phyloP scores from a whole-genome alignment of 192 early-diverging fungal genomes.

The Gryganskiella cystojenkinii region DNA sequence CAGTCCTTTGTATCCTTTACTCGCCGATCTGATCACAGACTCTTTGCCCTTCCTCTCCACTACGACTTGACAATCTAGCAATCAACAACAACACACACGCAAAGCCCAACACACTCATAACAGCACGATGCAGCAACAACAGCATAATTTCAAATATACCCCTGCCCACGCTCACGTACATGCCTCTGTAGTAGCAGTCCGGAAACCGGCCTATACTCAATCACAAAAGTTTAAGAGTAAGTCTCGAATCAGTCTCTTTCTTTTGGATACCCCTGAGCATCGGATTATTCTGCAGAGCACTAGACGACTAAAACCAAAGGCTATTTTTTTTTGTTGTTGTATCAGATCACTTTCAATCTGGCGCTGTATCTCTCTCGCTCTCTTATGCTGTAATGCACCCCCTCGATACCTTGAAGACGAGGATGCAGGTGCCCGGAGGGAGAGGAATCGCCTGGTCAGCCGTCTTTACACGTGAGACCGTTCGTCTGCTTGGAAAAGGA shows the following conservation, averaged over 20 bases:
- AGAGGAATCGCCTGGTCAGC: slow-evolving; percentile 50
- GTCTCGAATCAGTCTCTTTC: neutral
- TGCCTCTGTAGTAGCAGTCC: slow-evolving; percentile 14
- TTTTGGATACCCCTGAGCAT: neutral
- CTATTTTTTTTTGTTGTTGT: neutral
- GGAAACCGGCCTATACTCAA: slow-evolving; percentile 36
- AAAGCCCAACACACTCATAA: slow-evolving; percentile 9
- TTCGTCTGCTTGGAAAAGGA: slow-evolving; percentile 65
- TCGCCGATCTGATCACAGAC: neutral
- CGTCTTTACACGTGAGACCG: slow-evolving; percentile 62
- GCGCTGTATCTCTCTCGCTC: slow-evolving; percentile 69
- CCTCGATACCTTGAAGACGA: slow-evolving; percentile 79
- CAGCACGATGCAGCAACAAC: slow-evolving; percentile 9
- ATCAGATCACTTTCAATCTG: slow-evolving; percentile 72
- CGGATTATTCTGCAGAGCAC: neutral
- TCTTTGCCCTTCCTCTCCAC: neutral
- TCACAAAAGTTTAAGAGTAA: slow-evolving; percentile 51
- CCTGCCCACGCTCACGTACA: neutral
- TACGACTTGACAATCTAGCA: neutral
- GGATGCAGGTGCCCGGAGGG: slow-evolving; percentile 70
- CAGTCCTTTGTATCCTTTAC: neutral
- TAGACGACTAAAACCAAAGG: too few relatives aligned
- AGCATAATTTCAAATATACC: neutral
- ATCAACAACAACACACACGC: neutral
- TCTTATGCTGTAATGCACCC: slow-evolving; percentile 83